Conservation (phyloP, 2,329 filamentous ascomycete genomes). For the Onygenales sp. region DNA sequence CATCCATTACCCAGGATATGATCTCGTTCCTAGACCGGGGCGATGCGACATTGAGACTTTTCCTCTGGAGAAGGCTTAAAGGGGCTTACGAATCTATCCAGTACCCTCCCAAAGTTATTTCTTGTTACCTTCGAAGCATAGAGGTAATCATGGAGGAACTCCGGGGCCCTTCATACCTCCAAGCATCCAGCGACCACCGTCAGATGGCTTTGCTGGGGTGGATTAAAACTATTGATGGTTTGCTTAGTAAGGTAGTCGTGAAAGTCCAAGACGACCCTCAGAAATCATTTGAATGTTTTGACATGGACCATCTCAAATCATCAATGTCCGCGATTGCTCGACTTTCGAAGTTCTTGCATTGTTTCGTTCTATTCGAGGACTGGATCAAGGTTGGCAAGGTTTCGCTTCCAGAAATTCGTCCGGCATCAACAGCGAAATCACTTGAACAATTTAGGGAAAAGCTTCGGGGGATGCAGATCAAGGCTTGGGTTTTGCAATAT, state of each 20-base stretch:
- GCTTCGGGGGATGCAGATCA: constrained; percentile 77
- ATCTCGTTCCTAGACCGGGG: constrained; percentile 76
- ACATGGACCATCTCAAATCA: constrained; percentile 64
- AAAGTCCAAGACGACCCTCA: constrained; percentile 56
- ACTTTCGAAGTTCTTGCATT: constrained; percentile 66
- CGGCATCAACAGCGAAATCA: constrained; percentile 30
- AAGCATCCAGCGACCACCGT: constrained; percentile 53
- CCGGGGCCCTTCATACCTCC: constrained; percentile 47
- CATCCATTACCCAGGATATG: constrained; percentile 51
- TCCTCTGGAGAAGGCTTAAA: constrained; percentile 83
- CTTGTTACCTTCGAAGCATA: constrained; percentile 75
- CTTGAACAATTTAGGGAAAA: constrained; percentile 51
- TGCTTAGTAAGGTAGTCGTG: constrained; percentile 62
- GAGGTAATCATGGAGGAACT: constrained; percentile 70
- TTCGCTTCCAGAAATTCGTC: constrained; percentile 50
- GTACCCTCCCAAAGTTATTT: constrained; percentile 79
- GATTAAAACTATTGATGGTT: constrained; percentile 68
- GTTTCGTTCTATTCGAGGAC: constrained; percentile 74
- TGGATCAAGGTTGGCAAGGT: constrained; percentile 69
- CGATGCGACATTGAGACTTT: constrained; percentile 71
- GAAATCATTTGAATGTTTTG: constrained; percentile 69
- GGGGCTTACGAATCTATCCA: constrained; percentile 80
- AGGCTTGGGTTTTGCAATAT: constrained; percentile 83
- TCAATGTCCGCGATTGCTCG: constrained; percentile 64
- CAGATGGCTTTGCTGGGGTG: constrained; percentile 62